Evolutionary conservation across 164 flowering plant species (phyloP).

Genomic region (Nymphaea colorata): DNA sequence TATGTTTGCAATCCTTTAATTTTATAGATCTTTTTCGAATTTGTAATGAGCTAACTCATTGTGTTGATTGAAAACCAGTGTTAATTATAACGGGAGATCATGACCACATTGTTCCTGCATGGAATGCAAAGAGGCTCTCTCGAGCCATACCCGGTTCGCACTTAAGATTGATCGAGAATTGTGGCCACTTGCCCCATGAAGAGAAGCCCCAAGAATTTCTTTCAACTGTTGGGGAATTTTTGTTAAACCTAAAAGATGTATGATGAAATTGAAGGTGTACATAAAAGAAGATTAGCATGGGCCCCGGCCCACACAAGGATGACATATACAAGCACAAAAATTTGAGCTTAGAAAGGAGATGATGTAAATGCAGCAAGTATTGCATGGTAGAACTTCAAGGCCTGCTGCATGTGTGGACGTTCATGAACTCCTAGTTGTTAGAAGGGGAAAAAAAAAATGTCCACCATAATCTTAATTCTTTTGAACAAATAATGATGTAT

Average conservation of each 20-base stretch:
- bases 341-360: no score
- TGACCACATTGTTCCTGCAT: conserved; percentile 76
- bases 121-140: conserved; percentile 72
- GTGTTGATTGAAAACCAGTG: conserved; percentile 27
- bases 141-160: conserved; percentile 55
- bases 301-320: not conserved
- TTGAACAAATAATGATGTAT: no score
- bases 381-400: no score
- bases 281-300: not conserved
- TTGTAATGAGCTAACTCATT: not conserved
- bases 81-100: conserved; percentile 79
- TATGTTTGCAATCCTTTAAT: no score
- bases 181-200: conserved; percentile 97
- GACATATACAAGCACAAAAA: no score
- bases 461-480: no score
- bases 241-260: conserved; percentile 6
- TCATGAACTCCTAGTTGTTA: no score
- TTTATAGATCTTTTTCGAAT: no score
- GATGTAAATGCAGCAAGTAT: no score
- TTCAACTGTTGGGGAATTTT: conserved; percentile 42
- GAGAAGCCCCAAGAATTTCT: conserved; percentile 69
- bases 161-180: conserved; percentile 57
- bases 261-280: no score
- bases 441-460: no score
- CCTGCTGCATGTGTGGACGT: no score